Conservation (phyloP, 78 protist species). For the Dictyostelium purpureum region DNA sequence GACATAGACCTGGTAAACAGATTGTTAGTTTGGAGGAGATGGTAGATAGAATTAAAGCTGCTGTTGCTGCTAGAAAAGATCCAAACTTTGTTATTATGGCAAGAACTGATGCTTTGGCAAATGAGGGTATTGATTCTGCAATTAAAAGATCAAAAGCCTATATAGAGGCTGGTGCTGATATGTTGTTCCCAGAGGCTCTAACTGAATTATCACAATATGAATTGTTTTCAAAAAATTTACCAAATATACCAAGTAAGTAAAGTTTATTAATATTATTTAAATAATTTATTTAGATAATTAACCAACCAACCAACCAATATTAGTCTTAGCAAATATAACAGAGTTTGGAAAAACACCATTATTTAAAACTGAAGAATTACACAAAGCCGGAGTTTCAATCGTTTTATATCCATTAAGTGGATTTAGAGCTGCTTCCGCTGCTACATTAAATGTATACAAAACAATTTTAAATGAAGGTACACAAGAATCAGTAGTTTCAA, state of each 20-base stretch:
- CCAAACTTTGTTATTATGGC: slow-evolving; percentile 80
- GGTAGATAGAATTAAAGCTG: slow-evolving; percentile 67
- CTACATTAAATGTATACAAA: slow-evolving; percentile 73
- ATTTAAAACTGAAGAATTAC: slow-evolving; percentile 59
- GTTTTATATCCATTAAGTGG: slow-evolving; percentile 78
- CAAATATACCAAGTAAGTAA: slow-evolving; percentile 75
- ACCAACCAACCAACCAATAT: background rate
- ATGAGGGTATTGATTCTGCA: slow-evolving; percentile 71
- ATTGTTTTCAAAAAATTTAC: slow-evolving; percentile 23
- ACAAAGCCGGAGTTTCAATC: slow-evolving; percentile 57
- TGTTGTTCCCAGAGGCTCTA: slow-evolving; percentile 86
- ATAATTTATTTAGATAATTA: background rate
- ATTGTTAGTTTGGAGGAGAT: slow-evolving; percentile 40
- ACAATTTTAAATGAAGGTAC: slow-evolving; percentile 56
- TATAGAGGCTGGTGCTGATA: slow-evolving; percentile 89
- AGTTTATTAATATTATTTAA: background rate
- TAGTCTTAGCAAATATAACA: slow-evolving; percentile 81
- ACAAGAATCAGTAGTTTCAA: slow-evolving; percentile 35
- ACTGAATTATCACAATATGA: slow-evolving; percentile 66
- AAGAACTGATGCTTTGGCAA: slow-evolving; percentile 71
- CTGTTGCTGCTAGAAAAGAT: slow-evolving; percentile 57
- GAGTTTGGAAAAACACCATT: slow-evolving; percentile 84
- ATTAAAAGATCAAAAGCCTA: slow-evolving; percentile 54
- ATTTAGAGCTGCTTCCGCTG: slow-evolving; percentile 61
- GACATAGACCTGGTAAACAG: slow-evolving; percentile 65